These are phyloP conservation scores for Malassezia dermatis DNA, from an alignment of 1,284 basidiomycete species.

Conservation along the genomic window DNA sequence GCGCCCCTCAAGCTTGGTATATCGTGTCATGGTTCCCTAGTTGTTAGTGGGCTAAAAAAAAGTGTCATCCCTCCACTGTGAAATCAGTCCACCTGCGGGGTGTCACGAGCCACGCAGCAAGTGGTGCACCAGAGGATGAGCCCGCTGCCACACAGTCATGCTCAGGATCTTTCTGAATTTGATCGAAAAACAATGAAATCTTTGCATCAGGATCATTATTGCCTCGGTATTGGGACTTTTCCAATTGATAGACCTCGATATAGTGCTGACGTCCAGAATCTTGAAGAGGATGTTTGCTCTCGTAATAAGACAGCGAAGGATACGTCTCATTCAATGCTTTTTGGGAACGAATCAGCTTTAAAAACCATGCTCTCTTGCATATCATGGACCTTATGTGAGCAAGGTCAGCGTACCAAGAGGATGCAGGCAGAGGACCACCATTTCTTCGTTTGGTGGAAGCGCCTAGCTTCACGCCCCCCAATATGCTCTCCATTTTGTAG, in stretches of 20 bases:
- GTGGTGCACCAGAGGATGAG: background rate
- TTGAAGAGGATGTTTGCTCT: background rate
- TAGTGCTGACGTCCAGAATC: background rate
- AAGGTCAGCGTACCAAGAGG: background rate
- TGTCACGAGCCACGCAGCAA: conserved; percentile 8
- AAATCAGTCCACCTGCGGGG: conserved; percentile 1
- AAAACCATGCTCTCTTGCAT: conserved; percentile 8
- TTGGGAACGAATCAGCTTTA: background rate
- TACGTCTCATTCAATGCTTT: background rate
- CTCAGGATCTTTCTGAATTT: background rate
- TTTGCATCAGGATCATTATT: background rate
- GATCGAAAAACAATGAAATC: background rate
- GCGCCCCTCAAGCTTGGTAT: conserved; percentile 17
- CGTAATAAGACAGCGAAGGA: background rate
- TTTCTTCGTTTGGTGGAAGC: conserved; percentile 1
- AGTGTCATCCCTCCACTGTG: background rate
- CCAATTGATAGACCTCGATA: background rate
- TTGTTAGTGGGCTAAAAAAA: conserved; percentile 4
- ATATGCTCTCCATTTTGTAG: conserved; percentile 1
- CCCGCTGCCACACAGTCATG: background rate
- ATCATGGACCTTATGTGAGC: conserved; percentile 1
- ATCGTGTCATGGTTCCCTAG: conserved; percentile 8
- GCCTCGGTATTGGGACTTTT: background rate
- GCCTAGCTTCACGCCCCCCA: conserved; percentile 8
- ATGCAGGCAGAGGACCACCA: background rate